phyloP scores from a whole-genome alignment of 768 basidiomycete species.

The Podaxis sp. region DNA sequence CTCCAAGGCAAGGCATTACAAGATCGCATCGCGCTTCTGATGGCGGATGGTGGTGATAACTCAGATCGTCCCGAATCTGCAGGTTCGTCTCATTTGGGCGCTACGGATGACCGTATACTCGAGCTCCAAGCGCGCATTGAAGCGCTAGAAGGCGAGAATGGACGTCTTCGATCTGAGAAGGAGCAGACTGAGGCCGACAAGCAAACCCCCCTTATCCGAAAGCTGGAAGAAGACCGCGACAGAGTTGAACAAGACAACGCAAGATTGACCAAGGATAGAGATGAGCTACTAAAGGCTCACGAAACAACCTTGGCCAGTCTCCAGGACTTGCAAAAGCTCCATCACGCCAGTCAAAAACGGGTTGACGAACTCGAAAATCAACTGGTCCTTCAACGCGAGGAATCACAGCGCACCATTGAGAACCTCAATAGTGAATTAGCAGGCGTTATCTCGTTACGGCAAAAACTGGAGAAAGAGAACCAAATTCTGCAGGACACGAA shows the following conservation, averaged over 20 bases:
- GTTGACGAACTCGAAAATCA: conserved; percentile 12
- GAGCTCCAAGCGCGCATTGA: conserved; percentile 51
- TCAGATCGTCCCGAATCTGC: conserved; percentile 39
- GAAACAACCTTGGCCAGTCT: conserved; percentile 7
- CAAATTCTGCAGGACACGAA: conserved; percentile 49
- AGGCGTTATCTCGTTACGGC: conserved; percentile 38
- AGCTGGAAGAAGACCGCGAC: conserved; percentile 1
- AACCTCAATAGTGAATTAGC: conserved; percentile 33
- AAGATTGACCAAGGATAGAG: conserved; percentile 9
- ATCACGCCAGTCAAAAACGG: neutral
- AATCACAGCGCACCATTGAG: conserved; percentile 18
- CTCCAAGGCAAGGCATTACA: conserved; percentile 41
- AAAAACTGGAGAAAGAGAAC: conserved; percentile 48
- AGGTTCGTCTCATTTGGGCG: conserved; percentile 31
- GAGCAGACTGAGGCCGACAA: conserved; percentile 32
- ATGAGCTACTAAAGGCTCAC: conserved; percentile 9
- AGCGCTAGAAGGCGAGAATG: conserved; percentile 69
- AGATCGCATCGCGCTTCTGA: conserved; percentile 46
- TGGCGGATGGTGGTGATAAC: conserved; percentile 22
- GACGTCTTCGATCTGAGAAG: conserved; percentile 45
- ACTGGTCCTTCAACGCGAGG: neutral
- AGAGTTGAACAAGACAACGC: neutral
- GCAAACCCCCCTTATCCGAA: neutral
- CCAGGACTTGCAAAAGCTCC: neutral
- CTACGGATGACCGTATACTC: conserved; percentile 37